Percentiles rank a stretch among this genome's conserved stretches.
These are phyloP conservation scores for Saccharum spontaneum DNA, from an alignment of 176 grass and related monocot genomes.

Conservation along the genomic window DNA sequence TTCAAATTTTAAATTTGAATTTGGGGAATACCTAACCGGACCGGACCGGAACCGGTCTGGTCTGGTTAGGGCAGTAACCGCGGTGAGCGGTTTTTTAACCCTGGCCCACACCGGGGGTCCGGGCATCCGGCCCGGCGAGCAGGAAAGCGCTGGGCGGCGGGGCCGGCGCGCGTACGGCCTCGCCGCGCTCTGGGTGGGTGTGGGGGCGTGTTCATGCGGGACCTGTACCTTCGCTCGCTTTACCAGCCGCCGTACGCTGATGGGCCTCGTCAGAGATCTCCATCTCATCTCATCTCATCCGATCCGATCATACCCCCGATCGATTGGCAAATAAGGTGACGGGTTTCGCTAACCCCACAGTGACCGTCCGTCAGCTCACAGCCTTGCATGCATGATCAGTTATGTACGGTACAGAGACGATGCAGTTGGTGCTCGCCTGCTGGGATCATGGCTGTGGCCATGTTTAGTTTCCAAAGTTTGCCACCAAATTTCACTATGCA, in stretches of 20 bases:
- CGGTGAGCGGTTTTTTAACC: too few relatives aligned
- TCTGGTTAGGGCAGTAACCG: too few relatives aligned
- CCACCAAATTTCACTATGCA: too few relatives aligned
- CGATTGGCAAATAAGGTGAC: not conserved
- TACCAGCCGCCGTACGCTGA: not conserved
- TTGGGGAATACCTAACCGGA: too few relatives aligned
- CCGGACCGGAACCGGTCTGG: too few relatives aligned
- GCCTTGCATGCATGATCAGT: not conserved
- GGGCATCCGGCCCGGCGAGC: not conserved
- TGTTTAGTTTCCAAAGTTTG: too few relatives aligned
- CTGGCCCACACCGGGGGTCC: not conserved
- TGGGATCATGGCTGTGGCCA: not conserved
- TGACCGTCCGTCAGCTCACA: not conserved
- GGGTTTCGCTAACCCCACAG: not conserved
- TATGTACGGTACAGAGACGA: conserved; percentile 1
- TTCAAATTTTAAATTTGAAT: too few relatives aligned
- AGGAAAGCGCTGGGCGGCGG: not conserved
- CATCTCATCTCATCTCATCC: not conserved
- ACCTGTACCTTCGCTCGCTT: not conserved
- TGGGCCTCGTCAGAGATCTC: not conserved
- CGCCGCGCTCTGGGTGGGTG: not conserved
- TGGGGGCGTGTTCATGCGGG: not conserved
- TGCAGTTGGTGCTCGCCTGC: not conserved
- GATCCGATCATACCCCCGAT: not conserved
- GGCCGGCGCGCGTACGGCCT: not conserved